Evolutionary conservation across 768 basidiomycete species (phyloP), one percentile per base, ranked within the genome.

Genomic region (Pleurotus ostreatus): DNA sequence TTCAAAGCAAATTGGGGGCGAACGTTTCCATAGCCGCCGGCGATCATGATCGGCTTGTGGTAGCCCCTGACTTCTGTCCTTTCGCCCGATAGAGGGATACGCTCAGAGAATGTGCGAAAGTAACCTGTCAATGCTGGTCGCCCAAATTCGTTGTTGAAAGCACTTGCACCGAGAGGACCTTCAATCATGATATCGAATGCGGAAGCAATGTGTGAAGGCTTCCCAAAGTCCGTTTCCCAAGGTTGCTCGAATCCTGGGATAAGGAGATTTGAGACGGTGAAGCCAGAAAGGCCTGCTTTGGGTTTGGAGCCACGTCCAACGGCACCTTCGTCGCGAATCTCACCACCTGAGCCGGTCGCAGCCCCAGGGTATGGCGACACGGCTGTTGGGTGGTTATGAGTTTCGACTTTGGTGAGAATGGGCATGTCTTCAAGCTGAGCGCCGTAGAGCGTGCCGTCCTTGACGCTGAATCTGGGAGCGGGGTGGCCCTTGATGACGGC

Each of bases 11-110:
- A 95, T 60, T 80, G 73, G 4, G 89, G 86, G 13, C 92, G 85
- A 40, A 98, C 95, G 65, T 90, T 98, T 4, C 97, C 97, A 60
- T 94, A 84, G 22, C 97, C 97, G 16, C 97, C 97, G 6, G 97
- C 96, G 61, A 99, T 89, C 97, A 99, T 99, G 76, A 99, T 97
- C 12, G 97, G 97, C 70, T 99, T 99, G 75, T 98, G 97, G 70
- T 98, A 99, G 0, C 97, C 97, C 54, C 95, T 75, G n/a, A 94
- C 73, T 68, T 93, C 89, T 62, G 70, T 65, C 51, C 66, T 59
- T 3, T 82, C 82, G 37, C 70, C 67, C 7, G 76, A 72, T 26
- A 82, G 67, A 18, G 86, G 79, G 1, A 94, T 78, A 45, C 81
- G 79, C 70, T 97, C 92, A 9, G 87, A 80, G 72, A 97, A 98